These are phyloP conservation scores for Xylariaceae sp. DNA, from an alignment of 2,329 filamentous ascomycete genomes.

Conservation along the genomic window DNA sequence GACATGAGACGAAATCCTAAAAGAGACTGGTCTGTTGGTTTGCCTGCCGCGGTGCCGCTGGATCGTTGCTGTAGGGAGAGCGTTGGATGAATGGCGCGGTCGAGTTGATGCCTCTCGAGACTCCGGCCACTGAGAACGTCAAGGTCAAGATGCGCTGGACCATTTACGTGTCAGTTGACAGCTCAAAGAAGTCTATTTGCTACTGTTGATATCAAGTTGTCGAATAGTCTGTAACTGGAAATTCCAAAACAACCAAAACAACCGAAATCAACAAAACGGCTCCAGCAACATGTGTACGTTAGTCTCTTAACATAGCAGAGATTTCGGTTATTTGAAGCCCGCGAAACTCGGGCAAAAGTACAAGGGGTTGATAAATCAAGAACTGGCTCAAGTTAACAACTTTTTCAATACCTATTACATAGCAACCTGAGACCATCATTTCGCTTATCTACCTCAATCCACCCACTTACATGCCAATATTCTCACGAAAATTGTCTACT, in stretches of 20 bases:
- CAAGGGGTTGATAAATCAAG: not conserved
- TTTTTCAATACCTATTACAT: not conserved
- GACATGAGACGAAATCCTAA: constrained; percentile 13
- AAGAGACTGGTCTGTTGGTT: constrained; percentile 15
- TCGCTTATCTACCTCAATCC: not conserved
- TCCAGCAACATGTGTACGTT: constrained; percentile 11
- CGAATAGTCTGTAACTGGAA: constrained; percentile 11
- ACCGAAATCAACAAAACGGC: constrained; percentile 3
- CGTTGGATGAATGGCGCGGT: constrained; percentile 17
- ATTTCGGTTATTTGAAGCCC: constrained; percentile 14
- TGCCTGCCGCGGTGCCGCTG: not conserved
- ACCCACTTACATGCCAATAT: constrained; percentile 8
- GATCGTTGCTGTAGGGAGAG: constrained; percentile 23
- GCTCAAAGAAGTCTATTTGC: constrained; percentile 14
- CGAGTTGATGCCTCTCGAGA: constrained; percentile 2
- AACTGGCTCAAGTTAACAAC: not conserved
- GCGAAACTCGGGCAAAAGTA: constrained; percentile 1
- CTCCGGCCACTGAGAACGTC: constrained; percentile 11
- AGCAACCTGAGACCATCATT: constrained; percentile 12
- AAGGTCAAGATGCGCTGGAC: constrained; percentile 25
- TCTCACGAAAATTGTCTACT: not conserved
- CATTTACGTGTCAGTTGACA: constrained; percentile 14
- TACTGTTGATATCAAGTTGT: constrained; percentile 11
- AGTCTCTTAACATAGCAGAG: constrained; percentile 17
- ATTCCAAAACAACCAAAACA: constrained; percentile 9